Evolutionary conservation across 1,139 yeast genomes (phyloP).

Genomic region (Tardiomyces digboiensis): DNA sequence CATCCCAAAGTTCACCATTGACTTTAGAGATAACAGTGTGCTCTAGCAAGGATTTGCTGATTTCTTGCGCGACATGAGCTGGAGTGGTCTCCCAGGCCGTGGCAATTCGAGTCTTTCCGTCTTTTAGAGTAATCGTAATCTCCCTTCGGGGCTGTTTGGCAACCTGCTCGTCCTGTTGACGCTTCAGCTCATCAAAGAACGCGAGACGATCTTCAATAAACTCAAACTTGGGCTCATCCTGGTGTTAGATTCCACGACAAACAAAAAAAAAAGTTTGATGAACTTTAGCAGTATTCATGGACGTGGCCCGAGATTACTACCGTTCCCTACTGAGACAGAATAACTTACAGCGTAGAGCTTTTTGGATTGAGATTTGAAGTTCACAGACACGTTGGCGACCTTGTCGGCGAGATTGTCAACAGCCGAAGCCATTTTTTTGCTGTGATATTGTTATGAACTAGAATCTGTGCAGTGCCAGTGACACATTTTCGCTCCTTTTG

Average conservation of each 20-base stretch:
- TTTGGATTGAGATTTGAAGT: background rate
- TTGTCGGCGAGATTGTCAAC: conserved; percentile 1
- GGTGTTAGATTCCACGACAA: no score
- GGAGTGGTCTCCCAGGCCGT: conserved; percentile 89
- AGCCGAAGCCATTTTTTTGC: conserved; percentile 1
- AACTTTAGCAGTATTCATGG: no score
- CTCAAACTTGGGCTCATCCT: conserved; percentile 60
- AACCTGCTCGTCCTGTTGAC: conserved; percentile 63
- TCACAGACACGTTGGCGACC: background rate
- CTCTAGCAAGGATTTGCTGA: conserved; percentile 83
- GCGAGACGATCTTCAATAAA: conserved; percentile 72
- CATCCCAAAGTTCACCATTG: conserved; percentile 88
- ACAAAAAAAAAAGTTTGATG: no score
- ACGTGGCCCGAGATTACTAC: no score
- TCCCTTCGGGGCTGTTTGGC: conserved; percentile 53
- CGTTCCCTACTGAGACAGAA: no score
- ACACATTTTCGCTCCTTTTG: no score
- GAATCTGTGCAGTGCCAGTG: no score
- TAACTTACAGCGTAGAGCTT: background rate
- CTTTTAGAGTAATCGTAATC: conserved; percentile 75
- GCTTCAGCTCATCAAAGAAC: conserved; percentile 74
- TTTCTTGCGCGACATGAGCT: conserved; percentile 69
- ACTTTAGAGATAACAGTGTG: conserved; percentile 89
- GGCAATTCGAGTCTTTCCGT: conserved; percentile 73
- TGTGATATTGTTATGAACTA: no score